Base-by-base conservation (phyloP, 2,329 filamentous ascomycete genomes). In the Trichoderma afroharzianum region DNA sequence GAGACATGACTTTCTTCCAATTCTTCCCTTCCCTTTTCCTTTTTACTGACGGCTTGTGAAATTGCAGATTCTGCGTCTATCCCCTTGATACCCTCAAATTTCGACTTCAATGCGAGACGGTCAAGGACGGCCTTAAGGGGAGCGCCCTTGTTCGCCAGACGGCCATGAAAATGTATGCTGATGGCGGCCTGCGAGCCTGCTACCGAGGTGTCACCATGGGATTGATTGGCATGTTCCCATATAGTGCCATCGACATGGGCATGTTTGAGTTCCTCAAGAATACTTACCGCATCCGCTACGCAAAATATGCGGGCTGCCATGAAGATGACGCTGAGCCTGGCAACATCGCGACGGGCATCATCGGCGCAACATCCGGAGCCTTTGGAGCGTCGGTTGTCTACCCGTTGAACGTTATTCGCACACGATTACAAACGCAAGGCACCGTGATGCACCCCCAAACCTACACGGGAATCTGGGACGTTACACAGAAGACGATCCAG, bases 201-300 rank as follows among this genome's bases (percentile, higher is more conserved):
- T 99, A 98, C 81, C 93, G 95, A 68, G 96, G 96, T 53, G 87
- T 99, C 39, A 95, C 94, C 0, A 96, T 98, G 88, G 96, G 96
- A 18, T 87, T 99, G 4, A 84, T 98, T 64, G 96, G 96, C 79
- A 98, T 98, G 90, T 99, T 99, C 77, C 96, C 96, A 0, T 99
- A 98, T 81, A 95, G 94, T 55, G 96, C 96, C 63, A 97, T 99
- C 78, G 96, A 99, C 79, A 91, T 99, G 78, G 94, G 93, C 74
- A 97, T 94, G 0, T 99, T 98, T 78, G 96, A 99, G 82, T 90
- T 96, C 72, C 87, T 98, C 73, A 99, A 99, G 82, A 89, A 88
- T 62, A 86, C 86, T 8, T 90, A 97, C 74, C 88, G 92, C 39
- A 83, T 83, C 4, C 91, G 91, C 74, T 92, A 94, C 78, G 92